Evolutionary conservation across 257 asterid genomes (phyloP), one percentile per base, ranked within the genome.

Genomic region (Ophiorrhiza pumila): DNA sequence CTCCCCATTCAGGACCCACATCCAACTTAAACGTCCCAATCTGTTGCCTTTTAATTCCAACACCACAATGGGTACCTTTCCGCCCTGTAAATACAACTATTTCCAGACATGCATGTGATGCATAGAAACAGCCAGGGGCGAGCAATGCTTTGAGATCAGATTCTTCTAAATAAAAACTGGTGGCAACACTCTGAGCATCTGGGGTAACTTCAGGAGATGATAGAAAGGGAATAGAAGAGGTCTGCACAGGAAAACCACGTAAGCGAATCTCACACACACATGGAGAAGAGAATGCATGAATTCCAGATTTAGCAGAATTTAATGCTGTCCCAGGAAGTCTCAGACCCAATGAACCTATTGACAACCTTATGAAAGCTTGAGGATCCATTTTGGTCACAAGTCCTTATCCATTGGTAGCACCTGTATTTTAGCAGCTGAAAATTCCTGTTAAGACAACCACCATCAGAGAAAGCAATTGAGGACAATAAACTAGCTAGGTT

Each of bases 161-260:
- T 78, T 94, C 91, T 83, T 88, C 96, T 18, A 94, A 90, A 80
- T 94, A 91, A 79, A 91, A 94, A 85, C 92, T 90, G 74, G 97
- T 87, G 31, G 95, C 91, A 67, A 80, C 79, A 61, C 73, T 83
- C 76, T 87, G 89, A 75, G 89, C 67, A 78, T 83, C 90, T 41
- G 92, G 89, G 29, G 72, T 79, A 64, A 81, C 80, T 77, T 91
- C 97, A 29, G 97, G 90, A 39, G 97, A 88, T 52, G 96, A 83
- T 68, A 94, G 43, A 50, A 87, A 85, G 65, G 96, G 99, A 72
- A 91, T 68, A 25, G 87, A 60, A 43, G 93, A 80, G 39, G 92
- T 94, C 87, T 94, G 99, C 58, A 91, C 96, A 60, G 99, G 99
- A 80, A 94, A 94, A 79, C 99, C 99, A 43, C 93, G 96, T 59